Evolutionary conservation across 2,329 filamentous ascomycete species (phyloP), one percentile per base, ranked within the genome.

Genomic region (Ophiostoma pallidulum): DNA sequence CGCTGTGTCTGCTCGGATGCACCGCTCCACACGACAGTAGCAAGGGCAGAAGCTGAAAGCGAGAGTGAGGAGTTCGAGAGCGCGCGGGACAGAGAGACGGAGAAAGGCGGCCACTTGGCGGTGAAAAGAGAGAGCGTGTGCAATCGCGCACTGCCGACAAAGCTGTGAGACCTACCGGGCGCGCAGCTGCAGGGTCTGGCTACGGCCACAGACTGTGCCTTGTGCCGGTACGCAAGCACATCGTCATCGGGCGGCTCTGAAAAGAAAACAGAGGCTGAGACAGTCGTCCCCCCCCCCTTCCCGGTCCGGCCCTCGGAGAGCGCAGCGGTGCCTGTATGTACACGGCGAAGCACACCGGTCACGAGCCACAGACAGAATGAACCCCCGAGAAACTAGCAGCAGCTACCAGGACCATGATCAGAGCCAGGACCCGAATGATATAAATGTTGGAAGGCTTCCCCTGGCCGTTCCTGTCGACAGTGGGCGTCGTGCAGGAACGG

Each of bases 371-470:
- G 18, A 8, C 19, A n/a, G 24, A 41, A 28, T n/a, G 12, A 40
- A 5, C 12, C n/a, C n/a, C n/a, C n/a, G n/a, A n/a, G n/a, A n/a
- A n/a, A n/a, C n/a, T n/a, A n/a, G n/a, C n/a, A n/a, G n/a, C n/a
- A n/a, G n/a, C n/a, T n/a, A n/a, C n/a, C n/a, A n/a, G n/a, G n/a
- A n/a, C n/a, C 10, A 20, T 32, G 28, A 19, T 8, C 9, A 35
- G 39, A 24, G 19, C 8, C 37, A 40, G 37, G 37, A 10, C 35
- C 5, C n/a, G 18, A 5, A n/a, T 9, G 6, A 41, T 14, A 10
- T 12, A 36, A 14, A 50, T 52, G 51, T 52, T 20, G 51, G 50
- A 50, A 50, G 51, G 47, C 40, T 44, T 41, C 33, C 41, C 46
- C 44, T 33, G 12, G 20, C 45, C 28, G 32, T 19, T n/a, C 38